Base-by-base conservation (phyloP, 2,329 filamentous ascomycete species). In the Cladorrhinum sp. region DNA sequence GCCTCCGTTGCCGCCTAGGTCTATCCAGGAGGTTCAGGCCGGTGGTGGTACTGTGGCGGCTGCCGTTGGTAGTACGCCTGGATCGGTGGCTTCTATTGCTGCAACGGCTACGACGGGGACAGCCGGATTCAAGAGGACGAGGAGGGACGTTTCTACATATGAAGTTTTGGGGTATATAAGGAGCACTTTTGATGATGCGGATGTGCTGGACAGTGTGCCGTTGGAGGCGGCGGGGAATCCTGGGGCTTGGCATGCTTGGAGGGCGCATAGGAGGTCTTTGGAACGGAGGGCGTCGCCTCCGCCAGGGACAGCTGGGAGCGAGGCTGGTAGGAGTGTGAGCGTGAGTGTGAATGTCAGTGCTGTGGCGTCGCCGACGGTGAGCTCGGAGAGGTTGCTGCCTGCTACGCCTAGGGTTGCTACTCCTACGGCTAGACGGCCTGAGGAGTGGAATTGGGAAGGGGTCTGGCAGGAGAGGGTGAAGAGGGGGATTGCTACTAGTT, bases 381-480 rank as follows among this genome's bases (percentile, higher is more conserved):
- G 36, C 3, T 22, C 59, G 9, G 55, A 53, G 27, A 58, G 38
- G 23, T 55, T 52, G 1, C 16, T 59, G 51, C 36, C n/a, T 20
- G 54, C 12, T 32, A 38, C 18, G 36, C 52, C 22, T n/a, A 29
- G 50, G n/a, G 55, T 13, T 0, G 20, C 49, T 38, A 49, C 36
- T 18, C 24, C 54, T 54, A 58, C 13, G 13, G 24, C 45, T 25
- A 76, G 87, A 62, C 80, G 83, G 54, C 92, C 92, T 0, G 90
- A 89, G 6, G 89, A 96, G 68, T 98, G 93, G 93, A 96, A 96
- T 71, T 98, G 93, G 93, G 92, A 96, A 69, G 93, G 93, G 0
- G 93, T 98, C 0, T 99, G 93, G 93, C 91, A 96, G 72, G 89
- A 93, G 65, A 84, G 93, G 58, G 93, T 96, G 1, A 88, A 85